phyloP scores from a whole-genome alignment of 495 filamentous ascomycete genomes.

The Penicillium tannophilum region DNA sequence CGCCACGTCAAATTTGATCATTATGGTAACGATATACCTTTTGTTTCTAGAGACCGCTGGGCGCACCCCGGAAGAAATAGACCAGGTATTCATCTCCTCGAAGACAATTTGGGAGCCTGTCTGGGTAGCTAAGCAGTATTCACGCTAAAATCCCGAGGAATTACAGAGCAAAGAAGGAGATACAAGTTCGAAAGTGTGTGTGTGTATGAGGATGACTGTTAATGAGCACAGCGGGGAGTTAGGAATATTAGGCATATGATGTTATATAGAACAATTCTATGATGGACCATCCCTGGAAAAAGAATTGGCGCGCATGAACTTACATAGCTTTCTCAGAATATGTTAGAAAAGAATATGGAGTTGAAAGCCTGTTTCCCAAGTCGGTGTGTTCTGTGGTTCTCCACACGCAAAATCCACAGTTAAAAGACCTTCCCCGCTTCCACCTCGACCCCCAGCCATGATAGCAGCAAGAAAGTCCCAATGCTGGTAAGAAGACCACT shows the following conservation, averaged over 20 bases:
- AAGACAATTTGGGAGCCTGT: slow-evolving; percentile 18
- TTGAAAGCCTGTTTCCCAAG: too few species aligned
- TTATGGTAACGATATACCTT: slow-evolving; percentile 25
- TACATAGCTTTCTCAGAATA: too few species aligned
- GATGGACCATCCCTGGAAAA: too few species aligned
- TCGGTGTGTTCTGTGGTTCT: too few species aligned
- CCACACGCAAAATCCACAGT: too few species aligned
- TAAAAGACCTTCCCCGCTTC: not conserved
- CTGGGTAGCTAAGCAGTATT: slow-evolving; percentile 13
- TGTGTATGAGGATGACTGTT: not conserved
- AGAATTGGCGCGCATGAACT: too few species aligned
- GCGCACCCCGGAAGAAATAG: slow-evolving; percentile 55
- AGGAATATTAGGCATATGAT: too few species aligned
- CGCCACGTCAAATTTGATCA: slow-evolving; percentile 19
- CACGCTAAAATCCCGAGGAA: not conserved
- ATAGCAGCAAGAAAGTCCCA: slow-evolving; percentile 9
- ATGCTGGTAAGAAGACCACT: slow-evolving; percentile 16
- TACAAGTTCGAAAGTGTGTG: not conserved
- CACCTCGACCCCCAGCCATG: not conserved
- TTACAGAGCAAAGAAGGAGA: not conserved
- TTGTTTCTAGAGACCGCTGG: slow-evolving; percentile 59
- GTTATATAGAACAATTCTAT: too few species aligned
- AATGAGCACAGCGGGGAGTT: too few species aligned
- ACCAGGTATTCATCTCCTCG: slow-evolving; percentile 47
- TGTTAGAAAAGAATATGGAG: too few species aligned